Evolutionary conservation across 306 rosid genomes (phyloP).

Genomic region (Medicago ruthenica): DNA sequence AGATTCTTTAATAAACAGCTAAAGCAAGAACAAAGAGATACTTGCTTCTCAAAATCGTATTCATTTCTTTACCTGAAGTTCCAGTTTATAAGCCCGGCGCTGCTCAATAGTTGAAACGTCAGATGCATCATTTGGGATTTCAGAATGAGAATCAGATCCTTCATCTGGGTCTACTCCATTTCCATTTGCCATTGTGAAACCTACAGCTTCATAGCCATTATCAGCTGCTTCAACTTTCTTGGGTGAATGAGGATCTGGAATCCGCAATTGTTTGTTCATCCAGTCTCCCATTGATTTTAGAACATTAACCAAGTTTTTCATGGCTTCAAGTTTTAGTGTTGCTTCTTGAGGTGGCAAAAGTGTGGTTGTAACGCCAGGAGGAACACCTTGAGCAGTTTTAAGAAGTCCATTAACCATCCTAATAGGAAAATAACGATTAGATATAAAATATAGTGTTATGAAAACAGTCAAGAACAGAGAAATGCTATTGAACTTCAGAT

Average conservation of each 20-base stretch:
- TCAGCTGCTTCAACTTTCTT: constrained; percentile 69
- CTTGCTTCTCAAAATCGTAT: constrained; percentile 32
- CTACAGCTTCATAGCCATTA: constrained; percentile 57
- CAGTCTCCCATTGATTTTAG: constrained; percentile 92
- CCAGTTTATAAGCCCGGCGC: constrained; percentile 97
- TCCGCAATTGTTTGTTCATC: constrained; percentile 92
- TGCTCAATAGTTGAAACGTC: constrained; percentile 88
- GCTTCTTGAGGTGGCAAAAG: constrained; percentile 94
- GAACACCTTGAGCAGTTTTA: constrained; percentile 99
- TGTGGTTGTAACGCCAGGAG: constrained; percentile 89
- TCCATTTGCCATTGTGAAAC: constrained; percentile 70
- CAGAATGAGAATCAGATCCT: constrained; percentile 81
- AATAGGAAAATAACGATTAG: constrained; percentile 44
- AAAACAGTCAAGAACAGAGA: constrained; percentile 13
- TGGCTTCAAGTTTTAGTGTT: constrained; percentile 89
- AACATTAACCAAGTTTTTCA: constrained; percentile 88
- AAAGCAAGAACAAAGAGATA: constrained; percentile 39
- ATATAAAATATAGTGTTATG: constrained; percentile 32
- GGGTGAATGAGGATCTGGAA: constrained; percentile 79
- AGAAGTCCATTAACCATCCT: constrained; percentile 99
- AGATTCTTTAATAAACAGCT: constrained; percentile 47
- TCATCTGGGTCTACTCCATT: constrained; percentile 79
- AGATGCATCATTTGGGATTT: constrained; percentile 78
- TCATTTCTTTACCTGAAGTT: constrained; percentile 80
- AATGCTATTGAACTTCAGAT: constrained; percentile 39